phyloP scores from a whole-genome alignment of 2,329 filamentous ascomycete species.

The Colletotrichum neosansevieriae region DNA sequence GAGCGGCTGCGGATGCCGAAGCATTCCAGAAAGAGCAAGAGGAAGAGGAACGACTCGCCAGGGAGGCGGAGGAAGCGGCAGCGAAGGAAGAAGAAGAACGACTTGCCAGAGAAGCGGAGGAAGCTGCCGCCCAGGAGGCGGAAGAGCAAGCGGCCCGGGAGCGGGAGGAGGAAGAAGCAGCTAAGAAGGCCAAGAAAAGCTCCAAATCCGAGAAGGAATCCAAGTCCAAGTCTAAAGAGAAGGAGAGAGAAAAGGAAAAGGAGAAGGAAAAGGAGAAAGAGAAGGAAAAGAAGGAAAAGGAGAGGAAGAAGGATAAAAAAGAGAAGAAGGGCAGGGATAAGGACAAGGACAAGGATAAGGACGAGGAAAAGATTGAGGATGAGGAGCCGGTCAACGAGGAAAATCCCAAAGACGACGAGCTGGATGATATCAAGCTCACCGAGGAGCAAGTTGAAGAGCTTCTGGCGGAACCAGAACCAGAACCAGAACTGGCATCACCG shows the following conservation, averaged over 20 bases:
- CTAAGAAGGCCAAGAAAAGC: constrained; percentile 58
- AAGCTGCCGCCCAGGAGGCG: constrained; percentile 45
- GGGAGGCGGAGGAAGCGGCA: constrained; percentile 54
- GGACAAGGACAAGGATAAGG: constrained; percentile 45
- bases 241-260: constrained; percentile 50
- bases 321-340: constrained; percentile 47
- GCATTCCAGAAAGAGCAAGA: constrained; percentile 51
- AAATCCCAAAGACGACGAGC: constrained; percentile 38
- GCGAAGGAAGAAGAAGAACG: constrained; percentile 45
- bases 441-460: constrained; percentile 59
- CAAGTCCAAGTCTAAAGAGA: constrained; percentile 50
- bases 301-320: constrained; percentile 45
- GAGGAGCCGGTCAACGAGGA: constrained; percentile 39
- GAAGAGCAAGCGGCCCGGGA: constrained; percentile 45
- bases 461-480: constrained; percentile 44
- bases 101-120: constrained; percentile 54
- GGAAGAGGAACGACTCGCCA: constrained; percentile 50
- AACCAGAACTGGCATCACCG: constrained; percentile 25
- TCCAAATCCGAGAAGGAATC: constrained; percentile 50
- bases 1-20: constrained; percentile 48
- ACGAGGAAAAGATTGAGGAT: constrained; percentile 25
- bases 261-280: constrained; percentile 41
- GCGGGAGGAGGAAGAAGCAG: constrained; percentile 48
- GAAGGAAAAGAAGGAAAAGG: constrained; percentile 47
- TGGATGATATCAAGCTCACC: constrained; percentile 50